Percentiles rank a stretch among this genome's conserved stretches.
Evolutionary conservation across 768 basidiomycete species (phyloP).

Genomic region (Xerocomus spinulosus): DNA sequence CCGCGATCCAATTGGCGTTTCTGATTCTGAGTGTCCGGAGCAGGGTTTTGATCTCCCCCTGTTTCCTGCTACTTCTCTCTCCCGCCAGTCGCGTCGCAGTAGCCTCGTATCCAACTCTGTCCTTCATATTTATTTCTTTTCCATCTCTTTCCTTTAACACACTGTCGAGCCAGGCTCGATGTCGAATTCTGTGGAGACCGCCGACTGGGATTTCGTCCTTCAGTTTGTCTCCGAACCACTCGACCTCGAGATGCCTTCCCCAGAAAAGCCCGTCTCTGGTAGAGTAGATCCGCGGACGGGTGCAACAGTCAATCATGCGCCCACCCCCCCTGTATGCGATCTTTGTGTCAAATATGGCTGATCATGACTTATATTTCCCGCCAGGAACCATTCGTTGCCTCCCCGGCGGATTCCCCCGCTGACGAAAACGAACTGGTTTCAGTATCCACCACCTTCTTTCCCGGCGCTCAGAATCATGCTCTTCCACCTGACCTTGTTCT

Average conservation of each 20-base stretch:
- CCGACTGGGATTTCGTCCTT: slow-evolving; percentile 60
- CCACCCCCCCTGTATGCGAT: slow-evolving; percentile 59
- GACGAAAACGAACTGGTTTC: slow-evolving; percentile 57
- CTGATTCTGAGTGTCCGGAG: background rate
- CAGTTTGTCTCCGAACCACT: slow-evolving; percentile 52
- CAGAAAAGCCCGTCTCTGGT: slow-evolving; percentile 35
- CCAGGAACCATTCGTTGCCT: slow-evolving; percentile 32
- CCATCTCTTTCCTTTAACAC: background rate
- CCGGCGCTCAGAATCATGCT: slow-evolving; percentile 55
- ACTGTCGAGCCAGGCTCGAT: slow-evolving; percentile 8
- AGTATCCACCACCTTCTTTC: slow-evolving; percentile 79
- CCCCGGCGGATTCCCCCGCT: slow-evolving; percentile 27
- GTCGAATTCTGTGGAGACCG: slow-evolving; percentile 36
- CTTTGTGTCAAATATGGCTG: background rate
- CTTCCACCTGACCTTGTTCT: slow-evolving; percentile 61
- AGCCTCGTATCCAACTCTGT: background rate
- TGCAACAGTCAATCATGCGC: slow-evolving; percentile 39
- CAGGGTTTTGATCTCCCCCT: slow-evolving; percentile 11
- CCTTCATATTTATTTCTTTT: background rate
- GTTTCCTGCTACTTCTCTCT: slow-evolving; percentile 5
- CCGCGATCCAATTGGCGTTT: slow-evolving; percentile 9
- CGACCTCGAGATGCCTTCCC: slow-evolving; percentile 30
- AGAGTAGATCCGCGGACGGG: slow-evolving; percentile 15
- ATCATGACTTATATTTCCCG: slow-evolving; percentile 2
- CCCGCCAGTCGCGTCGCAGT: slow-evolving; percentile 2